Percentiles rank a stretch among this genome's conserved stretches.
Conservation (phyloP, 1,139 yeast species). For the Debaryomyces subglobosus region DNA sequence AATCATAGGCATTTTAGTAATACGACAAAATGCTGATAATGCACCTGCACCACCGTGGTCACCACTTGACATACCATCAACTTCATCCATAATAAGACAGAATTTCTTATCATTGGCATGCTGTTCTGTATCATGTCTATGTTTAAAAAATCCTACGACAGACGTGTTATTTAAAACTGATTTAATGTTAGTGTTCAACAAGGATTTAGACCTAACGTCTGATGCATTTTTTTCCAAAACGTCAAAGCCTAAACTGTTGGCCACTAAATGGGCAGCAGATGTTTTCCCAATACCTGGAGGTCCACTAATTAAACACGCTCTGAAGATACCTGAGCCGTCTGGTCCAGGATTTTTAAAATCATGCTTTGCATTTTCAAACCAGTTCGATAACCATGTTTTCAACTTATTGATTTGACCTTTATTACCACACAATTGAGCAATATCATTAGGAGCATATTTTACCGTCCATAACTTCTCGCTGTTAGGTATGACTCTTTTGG, state of each 20-base stretch:
- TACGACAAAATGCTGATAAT: conserved; percentile 82
- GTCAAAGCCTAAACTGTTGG: conserved; percentile 69
- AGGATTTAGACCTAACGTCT: conserved; percentile 84
- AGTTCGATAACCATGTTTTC: conserved; percentile 72
- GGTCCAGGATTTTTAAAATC: conserved; percentile 61
- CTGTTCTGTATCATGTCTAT: conserved; percentile 33
- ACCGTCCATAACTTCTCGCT: conserved; percentile 85
- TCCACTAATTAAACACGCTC: conserved; percentile 86
- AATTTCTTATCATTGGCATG: conserved; percentile 52
- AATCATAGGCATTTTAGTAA: conserved; percentile 87
- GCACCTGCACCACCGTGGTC: conserved; percentile 99
- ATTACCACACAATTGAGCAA: conserved; percentile 88
- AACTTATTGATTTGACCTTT: conserved; percentile 72
- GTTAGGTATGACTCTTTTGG: conserved; percentile 35
- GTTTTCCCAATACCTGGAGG: conserved; percentile 89
- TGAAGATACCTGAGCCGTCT: conserved; percentile 63
- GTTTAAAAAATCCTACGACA: conserved; percentile 72
- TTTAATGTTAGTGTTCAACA: conserved; percentile 68
- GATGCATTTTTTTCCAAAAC: conserved; percentile 79
- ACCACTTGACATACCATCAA: conserved; percentile 99
- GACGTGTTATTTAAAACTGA: conserved; percentile 81
- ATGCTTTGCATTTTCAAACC: conserved; percentile 62
- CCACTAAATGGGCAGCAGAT: conserved; percentile 76
- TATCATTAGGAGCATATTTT: conserved; percentile 81
- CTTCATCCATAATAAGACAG: conserved; percentile 96